These are phyloP conservation scores for Rhynchosporium secalis DNA, from an alignment of 2,329 filamentous ascomycete species.

Conservation along the genomic window DNA sequence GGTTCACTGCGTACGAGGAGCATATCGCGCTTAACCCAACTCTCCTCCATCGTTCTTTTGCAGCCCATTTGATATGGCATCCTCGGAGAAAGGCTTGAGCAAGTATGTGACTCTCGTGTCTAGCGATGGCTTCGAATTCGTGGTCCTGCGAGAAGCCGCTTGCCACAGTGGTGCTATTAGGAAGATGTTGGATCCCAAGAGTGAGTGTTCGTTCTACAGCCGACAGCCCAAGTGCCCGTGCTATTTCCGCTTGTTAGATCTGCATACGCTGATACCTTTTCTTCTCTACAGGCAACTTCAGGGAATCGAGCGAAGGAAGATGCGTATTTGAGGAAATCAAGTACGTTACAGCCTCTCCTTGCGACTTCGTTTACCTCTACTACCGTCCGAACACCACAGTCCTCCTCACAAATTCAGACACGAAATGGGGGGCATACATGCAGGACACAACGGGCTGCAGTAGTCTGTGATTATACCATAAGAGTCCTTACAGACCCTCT, in stretches of 20 bases:
- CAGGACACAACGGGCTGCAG: slow-evolving; percentile 8
- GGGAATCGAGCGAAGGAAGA: slow-evolving; percentile 63
- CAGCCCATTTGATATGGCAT: slow-evolving; percentile 5
- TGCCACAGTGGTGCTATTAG: slow-evolving; percentile 70
- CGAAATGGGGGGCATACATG: background rate
- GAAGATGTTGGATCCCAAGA: slow-evolving; percentile 70
- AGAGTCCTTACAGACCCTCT: slow-evolving; percentile 39
- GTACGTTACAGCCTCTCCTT: slow-evolving; percentile 48
- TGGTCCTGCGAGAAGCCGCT: slow-evolving; percentile 70
- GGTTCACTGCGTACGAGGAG: background rate
- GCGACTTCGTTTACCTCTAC: background rate
- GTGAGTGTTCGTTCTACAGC: slow-evolving; percentile 44
- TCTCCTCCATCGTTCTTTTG: background rate
- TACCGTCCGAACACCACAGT: background rate
- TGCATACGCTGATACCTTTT: background rate
- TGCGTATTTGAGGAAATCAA: slow-evolving; percentile 73
- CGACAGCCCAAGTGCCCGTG: background rate
- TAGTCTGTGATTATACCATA: slow-evolving; percentile 39
- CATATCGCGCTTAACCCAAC: background rate
- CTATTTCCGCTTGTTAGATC: background rate
- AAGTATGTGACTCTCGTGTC: slow-evolving; percentile 79
- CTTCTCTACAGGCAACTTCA: slow-evolving; percentile 55
- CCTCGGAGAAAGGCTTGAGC: slow-evolving; percentile 40
- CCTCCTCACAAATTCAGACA: background rate
- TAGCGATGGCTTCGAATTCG: slow-evolving; percentile 74